Base-by-base conservation (phyloP, 768 basidiomycete species). In the Suillus sp. region DNA sequence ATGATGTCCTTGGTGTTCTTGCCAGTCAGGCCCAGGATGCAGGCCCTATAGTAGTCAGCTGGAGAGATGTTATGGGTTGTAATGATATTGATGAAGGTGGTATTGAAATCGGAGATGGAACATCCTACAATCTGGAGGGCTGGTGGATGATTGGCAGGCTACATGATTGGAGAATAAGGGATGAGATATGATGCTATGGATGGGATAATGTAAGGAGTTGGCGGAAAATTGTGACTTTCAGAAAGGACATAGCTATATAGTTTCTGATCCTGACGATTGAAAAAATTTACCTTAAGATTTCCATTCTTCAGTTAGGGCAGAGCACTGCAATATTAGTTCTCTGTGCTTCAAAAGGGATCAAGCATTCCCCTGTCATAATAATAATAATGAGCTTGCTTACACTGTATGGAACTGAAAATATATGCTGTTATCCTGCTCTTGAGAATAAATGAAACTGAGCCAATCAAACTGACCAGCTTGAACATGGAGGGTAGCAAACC, bases 21-120 rank as follows among this genome's bases (percentile, higher is more conserved):
- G 13, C 59, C 59, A 34, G 59, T 22, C 2, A 60, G 59, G 13
- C n/a, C 40, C 1, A 60, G 59, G 10, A 38, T 42, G 40, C 37
- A n/a, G 27, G 59, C 30, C 18, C 47, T 42, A 6, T 60, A 60
- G 40, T 60, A 45, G 4, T 22, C n/a, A n/a, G n/a, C n/a, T n/a
- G n/a, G n/a, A n/a, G n/a, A n/a, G n/a, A n/a, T n/a, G n/a, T n/a
- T n/a, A n/a, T n/a, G n/a, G n/a, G n/a, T n/a, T n/a, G n/a, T n/a
- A 18, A 20, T 9, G 13, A 22, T 18, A 22, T 37, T 13, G 38
- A 38, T 22, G n/a, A 14, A 10, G 8, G 4, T 9, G 57, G n/a
- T 30, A 7, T 59, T 59, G 40, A 59, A 59, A 4, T 0, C 3
- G 10, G 22, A 0, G 2, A 59, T 18, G 59, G 37, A 40, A 30